phyloP scores from a whole-genome alignment of 2,329 filamentous ascomycete genomes.

The Penicillium sp. region DNA sequence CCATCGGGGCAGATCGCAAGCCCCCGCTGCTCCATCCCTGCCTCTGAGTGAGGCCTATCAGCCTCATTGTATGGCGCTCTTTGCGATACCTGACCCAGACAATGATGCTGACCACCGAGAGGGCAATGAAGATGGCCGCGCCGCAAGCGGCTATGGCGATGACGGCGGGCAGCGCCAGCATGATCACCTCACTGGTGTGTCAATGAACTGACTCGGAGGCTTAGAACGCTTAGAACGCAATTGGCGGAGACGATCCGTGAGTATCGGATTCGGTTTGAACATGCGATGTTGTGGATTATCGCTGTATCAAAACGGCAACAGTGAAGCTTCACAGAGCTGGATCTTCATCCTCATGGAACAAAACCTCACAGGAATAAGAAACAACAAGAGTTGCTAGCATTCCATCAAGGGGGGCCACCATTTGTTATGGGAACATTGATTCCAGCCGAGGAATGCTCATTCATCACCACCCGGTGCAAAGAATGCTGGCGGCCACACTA shows the following conservation, averaged over 20 bases:
- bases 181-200: slow-evolving; percentile 16
- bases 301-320: slow-evolving; percentile 1
- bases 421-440: slow-evolving; percentile 28
- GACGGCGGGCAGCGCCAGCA: slow-evolving; percentile 27
- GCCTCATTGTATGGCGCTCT: slow-evolving; percentile 24
- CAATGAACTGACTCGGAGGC: background rate
- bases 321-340: slow-evolving; percentile 1
- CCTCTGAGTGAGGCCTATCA: slow-evolving; percentile 20
- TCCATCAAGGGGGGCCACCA: slow-evolving; percentile 10
- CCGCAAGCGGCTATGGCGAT: slow-evolving; percentile 31
- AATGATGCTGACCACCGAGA: slow-evolving; percentile 26
- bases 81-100: slow-evolving; percentile 32
- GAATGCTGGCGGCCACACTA: slow-evolving; percentile 26
- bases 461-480: slow-evolving; percentile 22
- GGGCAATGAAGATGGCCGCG: slow-evolving; percentile 28
- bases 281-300: background rate
- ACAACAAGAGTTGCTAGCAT: slow-evolving; percentile 8
- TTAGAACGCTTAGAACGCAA: background rate
- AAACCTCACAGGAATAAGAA: slow-evolving; percentile 2
- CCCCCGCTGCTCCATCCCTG: slow-evolving; percentile 17
- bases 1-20: slow-evolving; percentile 19
- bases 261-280: background rate
- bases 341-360: background rate
- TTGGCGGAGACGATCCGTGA: slow-evolving; percentile 6
- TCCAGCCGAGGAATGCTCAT: slow-evolving; percentile 24